Evolutionary conservation across 2,329 filamentous ascomycete genomes (phyloP).

Genomic region (Laburnicola sp.): DNA sequence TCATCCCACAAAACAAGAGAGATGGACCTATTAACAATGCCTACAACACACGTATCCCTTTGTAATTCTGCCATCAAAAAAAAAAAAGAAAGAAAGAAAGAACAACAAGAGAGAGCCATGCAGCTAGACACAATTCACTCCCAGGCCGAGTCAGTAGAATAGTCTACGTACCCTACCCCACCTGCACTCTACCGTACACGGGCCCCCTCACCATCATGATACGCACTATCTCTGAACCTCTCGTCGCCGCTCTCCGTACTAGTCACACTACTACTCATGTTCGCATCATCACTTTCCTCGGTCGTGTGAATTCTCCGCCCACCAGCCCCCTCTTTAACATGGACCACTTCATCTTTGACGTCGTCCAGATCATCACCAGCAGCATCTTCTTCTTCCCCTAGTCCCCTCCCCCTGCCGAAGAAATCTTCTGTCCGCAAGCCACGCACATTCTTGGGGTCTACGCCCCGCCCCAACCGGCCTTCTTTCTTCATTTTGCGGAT

Average conservation of each 20-base stretch:
- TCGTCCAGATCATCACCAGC: conserved; percentile 31
- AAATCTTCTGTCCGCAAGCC: conserved; percentile 87
- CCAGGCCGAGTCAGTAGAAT: too few species aligned
- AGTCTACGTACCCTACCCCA: too few species aligned
- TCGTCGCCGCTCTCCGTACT: conserved; percentile 28
- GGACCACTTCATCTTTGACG: conserved; percentile 30
- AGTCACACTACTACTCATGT: too few species aligned
- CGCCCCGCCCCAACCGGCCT: conserved; percentile 54
- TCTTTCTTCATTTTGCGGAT: conserved; percentile 69
- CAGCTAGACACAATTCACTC: too few species aligned
- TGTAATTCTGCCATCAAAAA: too few species aligned
- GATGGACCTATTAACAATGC: too few species aligned
- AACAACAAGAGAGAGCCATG: too few species aligned
- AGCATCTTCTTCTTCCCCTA: too few species aligned
- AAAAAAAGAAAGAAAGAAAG: too few species aligned
- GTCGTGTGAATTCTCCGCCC: conserved; percentile 30
- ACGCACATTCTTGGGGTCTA: conserved; percentile 71
- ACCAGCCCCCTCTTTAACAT: conserved; percentile 19
- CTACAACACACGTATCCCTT: too few species aligned
- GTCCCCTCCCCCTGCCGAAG: conserved; percentile 55
- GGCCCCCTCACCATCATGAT: conserved; percentile 29
- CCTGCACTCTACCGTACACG: conserved; percentile 14
- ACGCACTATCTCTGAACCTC: conserved; percentile 28
- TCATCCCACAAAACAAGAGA: too few species aligned
- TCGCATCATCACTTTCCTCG: conserved; percentile 27